These are phyloP conservation scores for Pyrenophora tritici-repentis DNA, from an alignment of 2,329 filamentous ascomycete genomes.

Conservation along the genomic window DNA sequence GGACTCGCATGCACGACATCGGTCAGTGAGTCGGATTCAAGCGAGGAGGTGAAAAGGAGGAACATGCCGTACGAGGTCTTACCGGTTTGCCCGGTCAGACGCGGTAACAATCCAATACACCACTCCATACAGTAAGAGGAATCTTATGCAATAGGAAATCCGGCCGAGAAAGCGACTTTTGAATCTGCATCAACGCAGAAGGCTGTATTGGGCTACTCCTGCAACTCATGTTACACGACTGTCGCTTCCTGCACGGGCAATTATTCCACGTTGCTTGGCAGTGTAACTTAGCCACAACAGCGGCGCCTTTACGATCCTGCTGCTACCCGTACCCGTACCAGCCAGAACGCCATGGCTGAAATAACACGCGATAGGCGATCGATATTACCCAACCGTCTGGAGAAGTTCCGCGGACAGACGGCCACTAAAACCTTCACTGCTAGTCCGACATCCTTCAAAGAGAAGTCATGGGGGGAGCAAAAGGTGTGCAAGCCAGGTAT, in stretches of 20 bases:
- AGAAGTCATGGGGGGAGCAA: not conserved
- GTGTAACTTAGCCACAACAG: constrained; percentile 6
- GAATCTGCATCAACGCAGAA: constrained; percentile 4
- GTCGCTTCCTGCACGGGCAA: constrained; percentile 7
- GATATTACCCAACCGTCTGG: not conserved
- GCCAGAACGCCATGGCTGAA: not conserved
- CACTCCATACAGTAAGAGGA: constrained; percentile 2
- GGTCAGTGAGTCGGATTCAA: constrained; percentile 2
- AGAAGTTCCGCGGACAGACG: not conserved
- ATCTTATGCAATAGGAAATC: not conserved
- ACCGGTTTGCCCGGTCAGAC: not conserved
- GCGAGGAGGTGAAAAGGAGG: not conserved
- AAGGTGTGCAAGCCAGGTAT: not conserved
- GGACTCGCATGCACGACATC: constrained; percentile 4
- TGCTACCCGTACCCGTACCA: constrained; percentile 9
- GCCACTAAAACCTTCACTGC: no score
- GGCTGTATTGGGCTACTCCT: not conserved
- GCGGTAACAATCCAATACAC: constrained; percentile 6
- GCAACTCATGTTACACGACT: constrained; percentile 14
- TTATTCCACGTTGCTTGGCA: constrained; percentile 18
- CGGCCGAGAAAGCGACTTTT: constrained; percentile 1
- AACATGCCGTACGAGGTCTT: constrained; percentile 4
- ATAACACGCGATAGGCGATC: constrained; percentile 17
- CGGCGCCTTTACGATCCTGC: constrained; percentile 13
- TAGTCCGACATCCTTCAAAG: not conserved